phyloP scores from a whole-genome alignment of 768 basidiomycete genomes.

The Pluteus cervinus region DNA sequence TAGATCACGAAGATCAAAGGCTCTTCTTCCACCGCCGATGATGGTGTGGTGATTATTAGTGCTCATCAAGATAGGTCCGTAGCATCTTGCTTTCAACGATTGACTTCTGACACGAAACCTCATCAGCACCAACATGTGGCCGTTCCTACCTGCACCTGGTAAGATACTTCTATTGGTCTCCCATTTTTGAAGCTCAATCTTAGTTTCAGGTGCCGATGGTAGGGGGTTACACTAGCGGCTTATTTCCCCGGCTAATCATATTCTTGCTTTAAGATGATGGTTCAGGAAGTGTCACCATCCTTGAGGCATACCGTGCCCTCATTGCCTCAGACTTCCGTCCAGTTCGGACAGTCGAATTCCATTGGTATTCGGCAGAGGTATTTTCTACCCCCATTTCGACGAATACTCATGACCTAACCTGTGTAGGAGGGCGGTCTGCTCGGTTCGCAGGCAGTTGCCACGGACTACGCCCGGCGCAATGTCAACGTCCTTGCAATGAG shows the following conservation, averaged over 20 bases:
- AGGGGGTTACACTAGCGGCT: constrained; percentile 8
- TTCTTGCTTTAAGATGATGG: constrained; percentile 53
- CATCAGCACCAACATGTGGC: constrained; percentile 67
- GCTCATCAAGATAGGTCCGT: constrained; percentile 80
- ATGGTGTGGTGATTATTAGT: constrained; percentile 61
- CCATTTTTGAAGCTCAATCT: constrained; percentile 14
- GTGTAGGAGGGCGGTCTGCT: constrained; percentile 74
- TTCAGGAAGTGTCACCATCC: constrained; percentile 72
- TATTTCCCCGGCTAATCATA: constrained; percentile 14
- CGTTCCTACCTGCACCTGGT: constrained; percentile 76
- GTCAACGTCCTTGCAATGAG: constrained; percentile 78
- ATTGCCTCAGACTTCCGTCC: constrained; percentile 66
- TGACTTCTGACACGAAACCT: constrained; percentile 2
- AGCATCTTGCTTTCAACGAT: constrained; percentile 3
- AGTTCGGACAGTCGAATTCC: constrained; percentile 64
- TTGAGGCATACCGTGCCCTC: constrained; percentile 71
- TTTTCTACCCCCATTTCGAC: constrained; percentile 9
- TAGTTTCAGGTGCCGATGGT: constrained; percentile 44
- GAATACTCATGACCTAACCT: constrained; percentile 8
- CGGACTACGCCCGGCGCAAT: constrained; percentile 56
- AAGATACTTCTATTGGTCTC: constrained; percentile 13
- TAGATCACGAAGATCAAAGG: constrained; percentile 78
- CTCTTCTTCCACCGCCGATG: constrained; percentile 51
- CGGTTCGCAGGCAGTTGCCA: constrained; percentile 86
- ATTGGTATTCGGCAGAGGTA: constrained; percentile 83